Base-by-base conservation (phyloP, 202 grass and related monocot genomes). In the Musa balbisiana region DNA sequence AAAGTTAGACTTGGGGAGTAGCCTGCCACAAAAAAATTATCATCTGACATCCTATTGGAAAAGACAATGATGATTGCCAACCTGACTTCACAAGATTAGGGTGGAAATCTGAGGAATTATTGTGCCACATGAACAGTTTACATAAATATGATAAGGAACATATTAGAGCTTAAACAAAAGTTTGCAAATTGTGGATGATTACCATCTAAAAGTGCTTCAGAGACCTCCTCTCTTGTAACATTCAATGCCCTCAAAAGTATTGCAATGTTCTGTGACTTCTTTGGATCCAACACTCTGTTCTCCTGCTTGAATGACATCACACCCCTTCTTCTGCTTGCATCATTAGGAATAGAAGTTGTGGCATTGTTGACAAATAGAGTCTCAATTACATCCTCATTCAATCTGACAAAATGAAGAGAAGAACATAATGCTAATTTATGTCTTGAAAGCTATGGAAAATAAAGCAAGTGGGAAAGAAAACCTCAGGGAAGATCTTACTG, bases 221-320 rank as follows among this genome's bases (percentile, higher is more conserved):
- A 89, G 59, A 99, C 91, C 78, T 99, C 95, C 76, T 99, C 95
- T 0, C 83, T 80, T 6, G 95, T 99, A 49, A 99, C 91, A 87
- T 99, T 99, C 78, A 99, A 80, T 22, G 95, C 95, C 22, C 95
- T 92, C 13, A 99, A 70, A 62, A 99, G 83, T 83, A 99, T 99
- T 73, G 91, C 89, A 24, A 99, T 99, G 72, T 99, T 99, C 81
- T 99, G 95, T 14, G 95, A 92, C 82, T 99, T 99, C 86, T 99
- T 99, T 9, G 95, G 95, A 76, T 99, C 95, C 23, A 99, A 83
- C 65, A 99, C 95, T 88, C 95, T 94, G 77, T 99, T 87, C 86
- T 99, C 95, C 86, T 92, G 95, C 82, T 82, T 84, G 79, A 81
- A 88, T 8, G 74, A 71, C 2, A 85, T 81, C 55, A 76, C 72